Conservation (phyloP, 805 yeast species). For the Monosporozyma unispora region DNA sequence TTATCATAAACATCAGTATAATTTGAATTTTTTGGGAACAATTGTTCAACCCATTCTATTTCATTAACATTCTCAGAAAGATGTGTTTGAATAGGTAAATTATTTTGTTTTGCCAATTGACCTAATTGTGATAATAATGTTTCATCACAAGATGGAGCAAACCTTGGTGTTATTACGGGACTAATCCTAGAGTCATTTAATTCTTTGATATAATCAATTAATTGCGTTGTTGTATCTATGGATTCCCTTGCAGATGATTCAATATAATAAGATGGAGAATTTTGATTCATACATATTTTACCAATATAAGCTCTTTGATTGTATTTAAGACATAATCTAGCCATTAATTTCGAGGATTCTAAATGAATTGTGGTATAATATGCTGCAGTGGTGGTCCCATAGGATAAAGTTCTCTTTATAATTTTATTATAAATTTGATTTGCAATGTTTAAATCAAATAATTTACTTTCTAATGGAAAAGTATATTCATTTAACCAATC, state of each 20-base stretch:
- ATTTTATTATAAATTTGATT: slow-evolving; percentile 53
- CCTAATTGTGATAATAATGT: slow-evolving; percentile 59
- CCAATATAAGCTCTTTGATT: slow-evolving; percentile 92
- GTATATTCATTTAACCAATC: slow-evolving; percentile 88
- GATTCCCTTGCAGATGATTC: slow-evolving; percentile 48
- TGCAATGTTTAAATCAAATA: slow-evolving; percentile 48
- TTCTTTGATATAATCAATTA: slow-evolving; percentile 45
- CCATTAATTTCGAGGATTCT: slow-evolving; percentile 65
- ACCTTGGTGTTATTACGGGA: slow-evolving; percentile 86
- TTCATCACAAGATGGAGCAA: slow-evolving; percentile 79
- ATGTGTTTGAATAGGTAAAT: slow-evolving; percentile 80
- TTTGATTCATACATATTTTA: slow-evolving; percentile 86
- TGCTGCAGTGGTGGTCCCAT: slow-evolving; percentile 89
- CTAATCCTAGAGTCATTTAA: slow-evolving; percentile 44
- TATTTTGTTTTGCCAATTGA: slow-evolving; percentile 35
- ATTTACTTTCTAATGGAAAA: slow-evolving; percentile 75
- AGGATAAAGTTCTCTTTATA: slow-evolving; percentile 55
- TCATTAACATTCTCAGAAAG: slow-evolving; percentile 75
- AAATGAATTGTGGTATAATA: slow-evolving; percentile 86
- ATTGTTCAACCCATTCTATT: slow-evolving; percentile 57
- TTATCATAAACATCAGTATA: slow-evolving; percentile 74
- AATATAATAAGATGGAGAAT: slow-evolving; percentile 63
- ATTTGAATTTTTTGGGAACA: slow-evolving; percentile 61
- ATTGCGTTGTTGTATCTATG: slow-evolving; percentile 42
- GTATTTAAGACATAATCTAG: slow-evolving; percentile 50